A percentile compares a stretch with the other conserved stretches of the same genome.
phyloP scores from a whole-genome alignment of 257 asterid species.

The Anisodus tanguticus region DNA sequence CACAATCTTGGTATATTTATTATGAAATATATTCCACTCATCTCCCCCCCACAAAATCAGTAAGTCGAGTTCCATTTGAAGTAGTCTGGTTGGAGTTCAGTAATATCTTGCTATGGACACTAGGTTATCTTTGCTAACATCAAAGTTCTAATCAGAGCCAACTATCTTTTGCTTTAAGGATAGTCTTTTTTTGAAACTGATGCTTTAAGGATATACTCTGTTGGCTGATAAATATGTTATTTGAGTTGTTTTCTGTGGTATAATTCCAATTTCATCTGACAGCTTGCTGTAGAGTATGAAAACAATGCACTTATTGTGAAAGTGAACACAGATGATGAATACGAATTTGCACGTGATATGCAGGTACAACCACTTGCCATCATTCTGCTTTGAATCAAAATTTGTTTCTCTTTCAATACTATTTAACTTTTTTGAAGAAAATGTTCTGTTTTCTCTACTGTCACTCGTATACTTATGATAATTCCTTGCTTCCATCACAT shows the following conservation, averaged over 20 bases:
- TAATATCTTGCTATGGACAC: neutral
- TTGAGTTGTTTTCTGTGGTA: neutral
- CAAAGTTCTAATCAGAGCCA: neutral
- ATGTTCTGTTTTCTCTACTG: neutral
- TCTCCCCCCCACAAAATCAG: neutral
- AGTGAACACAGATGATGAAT: constrained; percentile 93
- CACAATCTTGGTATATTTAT: neutral
- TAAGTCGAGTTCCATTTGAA: neutral
- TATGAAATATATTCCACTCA: constrained; percentile 17
- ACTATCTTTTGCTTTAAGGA: neutral
- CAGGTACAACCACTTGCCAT: constrained; percentile 53
- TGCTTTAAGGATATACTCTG: neutral
- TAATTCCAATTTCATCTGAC: constrained; percentile 39
- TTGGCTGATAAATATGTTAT: neutral
- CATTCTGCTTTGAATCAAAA: neutral
- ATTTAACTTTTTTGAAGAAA: neutral
- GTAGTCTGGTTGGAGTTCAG: neutral
- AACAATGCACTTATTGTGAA: constrained; percentile 77
- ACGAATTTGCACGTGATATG: constrained; percentile 93
- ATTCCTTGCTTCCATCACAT: neutral
- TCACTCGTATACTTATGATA: neutral
- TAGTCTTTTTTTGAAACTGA: neutral
- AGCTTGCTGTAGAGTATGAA: constrained; percentile 99
- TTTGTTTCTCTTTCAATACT: constrained; percentile 2
- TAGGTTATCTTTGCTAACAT: neutral